Evolutionary conservation across 331 rosid genomes (phyloP).

Genomic region (Arachis monticola): DNA sequence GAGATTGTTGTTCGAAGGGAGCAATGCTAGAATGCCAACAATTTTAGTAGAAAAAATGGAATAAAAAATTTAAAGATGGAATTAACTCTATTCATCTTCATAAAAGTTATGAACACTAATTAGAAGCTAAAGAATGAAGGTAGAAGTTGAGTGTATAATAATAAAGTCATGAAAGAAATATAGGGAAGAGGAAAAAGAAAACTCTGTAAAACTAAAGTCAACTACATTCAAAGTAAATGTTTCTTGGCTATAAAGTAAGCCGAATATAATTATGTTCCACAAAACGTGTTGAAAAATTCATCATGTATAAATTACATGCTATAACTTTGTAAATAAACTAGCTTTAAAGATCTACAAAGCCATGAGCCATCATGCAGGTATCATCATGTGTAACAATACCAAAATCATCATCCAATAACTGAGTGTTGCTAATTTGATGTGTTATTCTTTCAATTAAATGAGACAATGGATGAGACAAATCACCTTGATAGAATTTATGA

Average conservation of each 20-base stretch:
- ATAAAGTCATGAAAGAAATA: not conserved
- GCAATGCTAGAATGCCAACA: too few species aligned
- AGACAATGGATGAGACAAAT: conserved; percentile 50
- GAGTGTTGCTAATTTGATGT: conserved; percentile 41
- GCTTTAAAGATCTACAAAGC: conserved; percentile 19
- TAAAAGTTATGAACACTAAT: too few species aligned
- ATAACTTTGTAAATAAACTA: too few species aligned
- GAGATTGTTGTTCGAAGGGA: too few species aligned
- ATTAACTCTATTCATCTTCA: too few species aligned
- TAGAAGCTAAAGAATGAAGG: too few species aligned
- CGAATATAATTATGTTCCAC: not conserved
- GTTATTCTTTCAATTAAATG: conserved; percentile 41
- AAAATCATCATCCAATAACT: conserved; percentile 27
- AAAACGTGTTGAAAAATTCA: not conserved
- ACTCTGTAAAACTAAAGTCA: not conserved
- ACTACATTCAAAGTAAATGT: not conserved
- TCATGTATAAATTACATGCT: not conserved
- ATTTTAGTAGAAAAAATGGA: too few species aligned
- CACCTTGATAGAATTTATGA: conserved; percentile 59
- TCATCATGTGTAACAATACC: conserved; percentile 25
- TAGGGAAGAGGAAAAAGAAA: not conserved
- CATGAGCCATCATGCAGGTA: conserved; percentile 15
- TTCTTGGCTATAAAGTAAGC: not conserved
- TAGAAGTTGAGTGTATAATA: not conserved
- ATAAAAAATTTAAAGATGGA: too few species aligned